Percentiles rank a stretch among this genome's conserved stretches.
Evolutionary conservation across 345 rosid species (phyloP).

Genomic region (Lepidium sativum): DNA sequence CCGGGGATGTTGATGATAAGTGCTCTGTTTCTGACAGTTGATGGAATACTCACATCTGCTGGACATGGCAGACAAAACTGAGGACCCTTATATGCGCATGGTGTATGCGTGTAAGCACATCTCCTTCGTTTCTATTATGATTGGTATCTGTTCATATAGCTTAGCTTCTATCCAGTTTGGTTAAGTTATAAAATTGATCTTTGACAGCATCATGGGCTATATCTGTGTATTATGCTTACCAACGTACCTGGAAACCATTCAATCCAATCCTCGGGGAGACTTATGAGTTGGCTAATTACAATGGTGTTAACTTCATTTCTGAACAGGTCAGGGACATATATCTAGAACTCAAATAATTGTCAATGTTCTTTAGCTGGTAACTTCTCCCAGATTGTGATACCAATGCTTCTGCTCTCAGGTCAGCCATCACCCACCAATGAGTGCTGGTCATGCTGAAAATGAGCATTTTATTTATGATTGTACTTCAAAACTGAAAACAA

Average conservation of each 20-base stretch:
- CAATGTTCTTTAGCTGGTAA: neutral
- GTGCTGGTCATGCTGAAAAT: slow-evolving; percentile 81
- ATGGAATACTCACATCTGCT: slow-evolving; percentile 89
- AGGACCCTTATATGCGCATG: slow-evolving; percentile 90
- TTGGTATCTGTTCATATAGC: neutral
- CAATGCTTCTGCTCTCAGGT: slow-evolving; percentile 38
- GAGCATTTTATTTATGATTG: slow-evolving; percentile 69
- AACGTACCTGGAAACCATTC: slow-evolving; percentile 97
- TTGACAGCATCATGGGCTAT: slow-evolving; percentile 87
- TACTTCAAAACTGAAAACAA: slow-evolving; percentile 76
- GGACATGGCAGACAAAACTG: slow-evolving; percentile 84
- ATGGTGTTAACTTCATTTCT: slow-evolving; percentile 58
- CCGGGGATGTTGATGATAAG: neutral
- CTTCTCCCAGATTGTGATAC: slow-evolving; percentile 1
- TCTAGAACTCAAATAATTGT: neutral
- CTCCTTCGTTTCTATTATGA: neutral
- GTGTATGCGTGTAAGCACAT: slow-evolving; percentile 73
- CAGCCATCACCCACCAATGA: slow-evolving; percentile 83
- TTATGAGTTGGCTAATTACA: slow-evolving; percentile 75
- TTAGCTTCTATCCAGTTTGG: neutral
- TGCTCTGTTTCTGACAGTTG: slow-evolving; percentile 45
- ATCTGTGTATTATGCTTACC: slow-evolving; percentile 79
- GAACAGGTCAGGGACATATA: slow-evolving; percentile 56
- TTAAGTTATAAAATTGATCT: neutral
- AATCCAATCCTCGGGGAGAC: slow-evolving; percentile 99